Evolutionary conservation across 1,284 basidiomycete genomes (phyloP).

Genomic region (Violaceomyces palustris): DNA sequence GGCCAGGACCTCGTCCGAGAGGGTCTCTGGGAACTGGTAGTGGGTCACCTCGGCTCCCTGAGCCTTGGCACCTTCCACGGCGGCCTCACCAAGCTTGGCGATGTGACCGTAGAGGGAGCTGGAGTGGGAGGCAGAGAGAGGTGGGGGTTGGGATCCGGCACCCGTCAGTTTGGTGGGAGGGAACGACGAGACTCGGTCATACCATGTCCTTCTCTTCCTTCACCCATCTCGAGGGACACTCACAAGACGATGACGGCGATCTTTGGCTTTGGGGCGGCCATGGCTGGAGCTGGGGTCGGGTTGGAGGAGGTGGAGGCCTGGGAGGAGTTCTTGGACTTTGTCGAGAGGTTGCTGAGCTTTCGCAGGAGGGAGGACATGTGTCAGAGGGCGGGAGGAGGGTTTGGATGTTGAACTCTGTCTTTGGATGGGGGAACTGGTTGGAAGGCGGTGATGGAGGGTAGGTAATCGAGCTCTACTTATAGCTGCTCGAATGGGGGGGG

Average conservation of each 20-base stretch:
- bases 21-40: conserved; percentile 76
- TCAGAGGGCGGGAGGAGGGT: no score
- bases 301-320: conserved; percentile 7
- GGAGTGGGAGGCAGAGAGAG: no score
- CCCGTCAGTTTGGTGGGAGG: no score
- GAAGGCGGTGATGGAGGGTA: no score
- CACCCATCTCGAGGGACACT: no score
- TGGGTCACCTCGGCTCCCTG: conserved; percentile 70
- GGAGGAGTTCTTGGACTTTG: conserved; percentile 21
- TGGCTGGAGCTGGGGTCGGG: conserved; percentile 10
- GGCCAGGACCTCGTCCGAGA: conserved; percentile 68
- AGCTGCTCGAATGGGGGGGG: no score
- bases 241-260: conserved; percentile 36
- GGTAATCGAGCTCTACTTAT: no score
- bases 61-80: conserved; percentile 66
- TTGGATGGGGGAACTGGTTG: no score
- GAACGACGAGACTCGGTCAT: no score
- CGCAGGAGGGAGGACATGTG: conserved; percentile 16
- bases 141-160: no score
- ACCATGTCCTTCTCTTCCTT: no score
- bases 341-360: conserved; percentile 21
- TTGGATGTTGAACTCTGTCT: no score
- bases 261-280: conserved; percentile 16
- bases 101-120: conserved; percentile 41
- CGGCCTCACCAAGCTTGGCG: conserved; percentile 67